These are phyloP conservation scores for Pseudogymnoascus sp. DNA, from an alignment of 2,329 filamentous ascomycete genomes.

Conservation along the genomic window DNA sequence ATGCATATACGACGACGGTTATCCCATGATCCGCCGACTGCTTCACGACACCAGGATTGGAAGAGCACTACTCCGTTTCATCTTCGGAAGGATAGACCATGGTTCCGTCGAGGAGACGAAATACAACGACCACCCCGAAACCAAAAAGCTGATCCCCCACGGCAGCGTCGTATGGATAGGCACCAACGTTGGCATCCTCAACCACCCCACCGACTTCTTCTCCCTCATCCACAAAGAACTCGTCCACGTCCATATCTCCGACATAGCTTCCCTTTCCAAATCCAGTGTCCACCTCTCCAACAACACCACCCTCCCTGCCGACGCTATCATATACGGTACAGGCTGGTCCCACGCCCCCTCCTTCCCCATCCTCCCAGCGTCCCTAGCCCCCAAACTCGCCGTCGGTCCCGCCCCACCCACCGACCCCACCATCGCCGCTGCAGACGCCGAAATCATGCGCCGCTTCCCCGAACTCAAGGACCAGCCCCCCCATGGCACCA, in stretches of 20 bases:
- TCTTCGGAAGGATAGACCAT: constrained; percentile 50
- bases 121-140: constrained; percentile 47
- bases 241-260: constrained; percentile 46
- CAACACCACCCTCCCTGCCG: constrained; percentile 41
- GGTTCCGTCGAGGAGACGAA: constrained; percentile 48
- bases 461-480: constrained; percentile 41
- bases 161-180: constrained; percentile 46
- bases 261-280: constrained; percentile 41
- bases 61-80: constrained; percentile 47
- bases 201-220: constrained; percentile 51
- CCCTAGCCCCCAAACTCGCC: constrained; percentile 12
- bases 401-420: neutral
- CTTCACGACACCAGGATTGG: constrained; percentile 48
- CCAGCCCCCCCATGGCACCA: constrained; percentile 39
- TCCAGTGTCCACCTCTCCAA: constrained; percentile 45
- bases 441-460: constrained; percentile 25
- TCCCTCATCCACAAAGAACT: constrained; percentile 45
- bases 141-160: constrained; percentile 47
- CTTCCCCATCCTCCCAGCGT: constrained; percentile 38
- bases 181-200: constrained; percentile 52
- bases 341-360: constrained; percentile 51
- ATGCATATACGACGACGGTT: constrained; percentile 63
- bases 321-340: constrained; percentile 49
- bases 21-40: constrained; percentile 44
- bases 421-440: constrained; percentile 39